phyloP scores from a whole-genome alignment of 2,329 filamentous ascomycete species.

The Lizonia empirigonia region DNA sequence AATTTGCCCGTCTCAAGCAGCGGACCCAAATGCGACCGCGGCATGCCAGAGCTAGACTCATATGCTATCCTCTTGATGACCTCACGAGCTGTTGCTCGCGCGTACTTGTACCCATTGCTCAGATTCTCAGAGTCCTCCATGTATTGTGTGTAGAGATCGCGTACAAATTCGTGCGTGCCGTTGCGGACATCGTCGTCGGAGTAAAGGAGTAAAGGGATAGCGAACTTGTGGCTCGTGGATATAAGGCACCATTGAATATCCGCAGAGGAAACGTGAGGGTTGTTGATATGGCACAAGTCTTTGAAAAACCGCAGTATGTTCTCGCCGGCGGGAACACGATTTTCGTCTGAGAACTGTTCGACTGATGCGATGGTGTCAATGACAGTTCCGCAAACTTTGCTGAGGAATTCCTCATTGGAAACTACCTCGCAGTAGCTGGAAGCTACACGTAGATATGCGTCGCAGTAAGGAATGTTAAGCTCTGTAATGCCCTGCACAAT shows the following conservation, averaged over 20 bases:
- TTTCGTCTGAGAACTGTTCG: conserved; percentile 17
- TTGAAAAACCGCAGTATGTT: conserved; percentile 36
- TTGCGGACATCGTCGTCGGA: conserved; percentile 38
- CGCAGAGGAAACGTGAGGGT: not conserved
- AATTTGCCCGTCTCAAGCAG: conserved; percentile 30
- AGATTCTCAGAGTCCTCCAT: conserved; percentile 9
- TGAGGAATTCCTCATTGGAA: conserved; percentile 20
- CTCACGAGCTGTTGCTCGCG: not conserved
- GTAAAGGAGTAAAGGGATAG: conserved; percentile 35
- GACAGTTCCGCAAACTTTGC: conserved; percentile 29
- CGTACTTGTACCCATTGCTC: conserved; percentile 17
- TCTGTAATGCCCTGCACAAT: conserved; percentile 37
- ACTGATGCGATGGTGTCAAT: conserved; percentile 22
- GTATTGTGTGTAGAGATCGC: conserved; percentile 30
- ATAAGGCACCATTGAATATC: conserved; percentile 33
- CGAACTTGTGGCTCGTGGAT: conserved; percentile 22
- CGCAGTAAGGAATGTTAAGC: conserved; percentile 33
- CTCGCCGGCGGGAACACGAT: conserved; percentile 29
- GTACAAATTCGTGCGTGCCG: conserved; percentile 25
- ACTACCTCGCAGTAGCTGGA: conserved; percentile 39
- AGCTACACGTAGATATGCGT: conserved; percentile 42
- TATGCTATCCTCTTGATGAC: conserved; percentile 25
- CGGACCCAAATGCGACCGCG: conserved; percentile 32
- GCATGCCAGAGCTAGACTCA: conserved; percentile 31
- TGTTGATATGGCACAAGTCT: not conserved